These are phyloP conservation scores for Blastobotrys muscicola DNA, from an alignment of 805 yeast genomes.

Conservation along the genomic window DNA sequence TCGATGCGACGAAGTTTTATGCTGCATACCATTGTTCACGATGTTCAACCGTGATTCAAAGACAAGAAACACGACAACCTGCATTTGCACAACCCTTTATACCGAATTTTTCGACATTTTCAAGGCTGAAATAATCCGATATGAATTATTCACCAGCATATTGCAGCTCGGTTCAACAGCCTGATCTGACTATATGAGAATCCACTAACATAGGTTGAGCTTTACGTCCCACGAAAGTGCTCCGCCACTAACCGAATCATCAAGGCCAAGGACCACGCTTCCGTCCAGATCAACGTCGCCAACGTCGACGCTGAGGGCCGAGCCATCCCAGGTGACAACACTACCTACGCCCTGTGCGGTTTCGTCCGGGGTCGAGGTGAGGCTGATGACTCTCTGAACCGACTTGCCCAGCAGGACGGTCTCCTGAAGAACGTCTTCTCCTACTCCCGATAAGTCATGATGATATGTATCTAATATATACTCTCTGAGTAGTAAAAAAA, in stretches of 20 bases:
- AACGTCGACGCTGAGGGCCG: slow-evolving; percentile 96
- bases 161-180: neutral
- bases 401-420: slow-evolving; percentile 98
- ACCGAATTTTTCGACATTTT: no score
- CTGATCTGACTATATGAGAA: neutral
- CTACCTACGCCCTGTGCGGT: slow-evolving; percentile 95
- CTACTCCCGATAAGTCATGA: slow-evolving; percentile 30
- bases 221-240: slow-evolving; percentile 99
- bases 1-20: no score
- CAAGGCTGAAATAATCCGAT: no score
- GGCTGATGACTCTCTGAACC: slow-evolving; percentile 98
- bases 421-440: slow-evolving; percentile 66
- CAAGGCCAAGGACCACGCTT: slow-evolving; percentile 99
- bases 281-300: slow-evolving; percentile 98
- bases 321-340: slow-evolving; percentile 81
- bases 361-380: slow-evolving; percentile 98
- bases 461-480: slow-evolving; percentile 2
- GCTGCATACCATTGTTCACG: no score
- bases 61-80: no score
- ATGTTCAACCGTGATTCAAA: no score
- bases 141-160: neutral
- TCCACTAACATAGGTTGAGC: slow-evolving; percentile 69
- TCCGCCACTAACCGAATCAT: slow-evolving; percentile 99
- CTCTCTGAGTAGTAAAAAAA: slow-evolving; percentile 1
- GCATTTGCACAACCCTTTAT: no score